Evolutionary conservation across 768 basidiomycete genomes (phyloP).

Genomic region (Pleurotus cornucopiae): DNA sequence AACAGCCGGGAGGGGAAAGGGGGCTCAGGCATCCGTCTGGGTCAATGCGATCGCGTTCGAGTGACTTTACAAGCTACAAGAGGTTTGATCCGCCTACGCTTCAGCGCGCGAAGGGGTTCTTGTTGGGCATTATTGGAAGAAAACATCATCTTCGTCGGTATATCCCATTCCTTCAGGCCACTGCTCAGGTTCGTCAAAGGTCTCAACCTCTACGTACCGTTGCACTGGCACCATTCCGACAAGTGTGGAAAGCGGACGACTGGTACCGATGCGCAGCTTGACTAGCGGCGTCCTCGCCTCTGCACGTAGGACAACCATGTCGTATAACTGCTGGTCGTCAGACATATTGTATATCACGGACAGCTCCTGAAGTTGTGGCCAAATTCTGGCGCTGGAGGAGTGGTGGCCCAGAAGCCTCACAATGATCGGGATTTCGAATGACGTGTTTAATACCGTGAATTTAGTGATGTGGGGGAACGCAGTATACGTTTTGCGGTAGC

Average conservation of each 20-base stretch:
- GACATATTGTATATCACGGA: background rate
- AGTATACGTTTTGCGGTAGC: constrained; percentile 25
- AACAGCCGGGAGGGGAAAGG: no score
- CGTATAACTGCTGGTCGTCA: background rate
- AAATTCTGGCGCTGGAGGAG: background rate
- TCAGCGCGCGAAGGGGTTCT: no score
- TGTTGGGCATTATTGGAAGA: constrained; percentile 10
- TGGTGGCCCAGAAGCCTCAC: constrained; percentile 18
- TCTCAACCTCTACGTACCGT: constrained; percentile 19
- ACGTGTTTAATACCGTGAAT: constrained; percentile 24
- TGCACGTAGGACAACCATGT: background rate
- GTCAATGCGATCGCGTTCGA: no score
- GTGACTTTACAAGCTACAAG: no score
- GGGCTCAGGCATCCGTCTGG: no score
- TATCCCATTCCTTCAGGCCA: constrained; percentile 26
- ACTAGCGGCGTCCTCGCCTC: no score
- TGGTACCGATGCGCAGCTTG: no score
- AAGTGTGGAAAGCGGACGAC: no score
- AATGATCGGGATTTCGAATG: constrained; percentile 19
- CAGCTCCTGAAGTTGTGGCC: background rate
- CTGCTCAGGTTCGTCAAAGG: constrained; percentile 17
- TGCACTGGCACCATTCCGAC: constrained; percentile 10
- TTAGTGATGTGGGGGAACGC: constrained; percentile 28
- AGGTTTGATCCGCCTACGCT: no score
- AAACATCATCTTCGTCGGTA: constrained; percentile 26